Evolutionary conservation across 192 early-diverging fungal genomes (phyloP).

Genomic region (Coemansia sp.): DNA sequence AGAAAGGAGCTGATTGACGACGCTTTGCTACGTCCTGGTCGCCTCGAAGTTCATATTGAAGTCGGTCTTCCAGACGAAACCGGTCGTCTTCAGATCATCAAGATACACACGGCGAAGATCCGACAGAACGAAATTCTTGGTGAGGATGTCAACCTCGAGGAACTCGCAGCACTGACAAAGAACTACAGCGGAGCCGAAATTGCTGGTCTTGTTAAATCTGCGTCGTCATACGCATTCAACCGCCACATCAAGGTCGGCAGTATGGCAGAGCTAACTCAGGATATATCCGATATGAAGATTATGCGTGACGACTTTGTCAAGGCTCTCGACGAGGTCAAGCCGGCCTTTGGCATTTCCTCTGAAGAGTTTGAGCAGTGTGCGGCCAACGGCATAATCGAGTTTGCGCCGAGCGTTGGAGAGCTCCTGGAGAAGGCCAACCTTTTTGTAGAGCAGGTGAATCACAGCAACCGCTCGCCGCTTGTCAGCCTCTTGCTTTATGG

Average conservation of each 20-base stretch:
- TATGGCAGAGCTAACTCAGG: constrained; percentile 73
- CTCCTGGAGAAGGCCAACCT: constrained; percentile 58
- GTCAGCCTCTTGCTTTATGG: constrained; percentile 90
- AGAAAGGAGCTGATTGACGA: constrained; percentile 98
- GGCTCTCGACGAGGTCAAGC: constrained; percentile 88
- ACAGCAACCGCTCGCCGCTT: constrained; percentile 80
- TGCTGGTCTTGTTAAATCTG: constrained; percentile 86
- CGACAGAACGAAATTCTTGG: constrained; percentile 75
- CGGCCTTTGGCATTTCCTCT: constrained; percentile 93
- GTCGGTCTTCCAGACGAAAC: constrained; percentile 90
- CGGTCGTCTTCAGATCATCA: constrained; percentile 91
- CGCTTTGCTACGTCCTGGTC: constrained; percentile 90
- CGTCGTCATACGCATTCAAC: constrained; percentile 94
- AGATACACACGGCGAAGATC: constrained; percentile 91
- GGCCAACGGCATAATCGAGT: constrained; percentile 84
- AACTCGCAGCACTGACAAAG: constrained; percentile 86
- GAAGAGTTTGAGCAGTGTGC: constrained; percentile 85
- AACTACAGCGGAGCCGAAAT: constrained; percentile 99
- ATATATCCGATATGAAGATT: constrained; percentile 89
- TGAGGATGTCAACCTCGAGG: constrained; percentile 74
- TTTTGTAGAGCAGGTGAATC: constrained; percentile 71
- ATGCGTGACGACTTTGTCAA: constrained; percentile 80
- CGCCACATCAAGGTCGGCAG: constrained; percentile 94
- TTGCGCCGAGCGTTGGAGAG: constrained; percentile 58
- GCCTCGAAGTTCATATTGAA: constrained; percentile 97